Conservation (phyloP, 2,329 filamentous ascomycete genomes). For the Nemania sp. region DNA sequence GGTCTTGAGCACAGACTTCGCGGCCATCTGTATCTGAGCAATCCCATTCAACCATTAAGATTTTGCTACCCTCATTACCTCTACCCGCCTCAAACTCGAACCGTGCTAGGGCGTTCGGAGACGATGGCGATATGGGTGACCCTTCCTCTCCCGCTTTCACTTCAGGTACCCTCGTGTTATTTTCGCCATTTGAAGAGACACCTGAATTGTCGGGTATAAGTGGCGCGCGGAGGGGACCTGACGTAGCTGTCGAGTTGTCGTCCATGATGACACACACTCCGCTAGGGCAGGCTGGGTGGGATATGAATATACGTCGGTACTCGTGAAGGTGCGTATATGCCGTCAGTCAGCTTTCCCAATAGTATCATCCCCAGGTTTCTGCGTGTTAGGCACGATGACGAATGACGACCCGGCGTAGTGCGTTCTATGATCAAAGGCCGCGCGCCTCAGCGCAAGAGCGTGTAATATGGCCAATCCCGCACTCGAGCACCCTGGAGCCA, state of each 20-base stretch:
- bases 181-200: constrained; percentile 14
- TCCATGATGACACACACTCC: constrained; percentile 26
- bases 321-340: constrained; percentile 19
- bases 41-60: constrained; percentile 88
- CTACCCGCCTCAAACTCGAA: constrained; percentile 83
- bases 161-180: constrained; percentile 18
- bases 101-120: constrained; percentile 66
- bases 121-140: constrained; percentile 51
- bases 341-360: constrained; percentile 24
- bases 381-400: constrained; percentile 22
- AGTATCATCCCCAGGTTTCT: constrained; percentile 28
- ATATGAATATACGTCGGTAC: constrained; percentile 21
- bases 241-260: constrained; percentile 15
- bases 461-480: constrained; percentile 19
- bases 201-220: constrained; percentile 26
- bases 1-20: constrained; percentile 30
- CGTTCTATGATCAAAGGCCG: constrained; percentile 28
- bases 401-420: constrained; percentile 21
- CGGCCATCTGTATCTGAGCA: constrained; percentile 53
- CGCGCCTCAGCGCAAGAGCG: constrained; percentile 33
- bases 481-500: constrained; percentile 12
- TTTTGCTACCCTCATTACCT: constrained; percentile 83
- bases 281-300: constrained; percentile 25
- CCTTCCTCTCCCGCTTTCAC: constrained; percentile 42
- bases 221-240: constrained; percentile 26